Conservation (phyloP, 2,329 filamentous ascomycete genomes). For the Aureobasidium zeae region DNA sequence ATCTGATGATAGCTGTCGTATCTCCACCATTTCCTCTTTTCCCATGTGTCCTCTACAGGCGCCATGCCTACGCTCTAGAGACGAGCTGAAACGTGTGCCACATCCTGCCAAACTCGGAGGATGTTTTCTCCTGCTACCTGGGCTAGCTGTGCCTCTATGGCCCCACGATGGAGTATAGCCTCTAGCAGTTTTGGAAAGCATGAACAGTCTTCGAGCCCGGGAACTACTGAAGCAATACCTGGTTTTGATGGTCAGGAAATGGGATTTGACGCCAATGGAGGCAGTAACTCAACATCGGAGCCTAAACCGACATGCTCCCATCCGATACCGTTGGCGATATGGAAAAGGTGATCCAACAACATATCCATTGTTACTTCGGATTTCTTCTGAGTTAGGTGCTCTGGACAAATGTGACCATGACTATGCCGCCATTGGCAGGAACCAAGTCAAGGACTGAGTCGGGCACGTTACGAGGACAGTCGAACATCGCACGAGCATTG, state of each 20-base stretch:
- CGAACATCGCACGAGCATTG: conserved; percentile 21
- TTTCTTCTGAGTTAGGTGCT: conserved; percentile 27
- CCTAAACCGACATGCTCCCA: conserved; percentile 34
- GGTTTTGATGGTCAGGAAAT: background rate
- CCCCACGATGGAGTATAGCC: conserved; percentile 32
- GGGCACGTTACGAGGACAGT: conserved; percentile 34
- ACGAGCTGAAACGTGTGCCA: conserved; percentile 20
- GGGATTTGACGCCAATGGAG: background rate
- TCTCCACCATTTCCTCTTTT: conserved; percentile 29
- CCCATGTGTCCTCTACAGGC: conserved; percentile 31
- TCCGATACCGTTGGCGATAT: conserved; percentile 23
- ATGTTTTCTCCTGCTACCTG: conserved; percentile 34
- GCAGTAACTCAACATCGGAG: conserved; percentile 26
- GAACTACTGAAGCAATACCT: conserved; percentile 24
- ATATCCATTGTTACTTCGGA: conserved; percentile 27
- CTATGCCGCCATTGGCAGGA: conserved; percentile 31
- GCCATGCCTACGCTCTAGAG: conserved; percentile 27
- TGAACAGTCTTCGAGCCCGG: conserved; percentile 28
- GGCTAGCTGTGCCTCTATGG: conserved; percentile 31
- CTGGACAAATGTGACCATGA: conserved; percentile 36
- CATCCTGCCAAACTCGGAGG: conserved; percentile 27
- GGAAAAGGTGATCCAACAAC: conserved; percentile 29
- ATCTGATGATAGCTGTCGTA: conserved; percentile 29
- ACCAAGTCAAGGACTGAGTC: conserved; percentile 33
- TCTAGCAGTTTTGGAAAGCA: conserved; percentile 30